Base-by-base conservation (phyloP, 2,329 filamentous ascomycete species). In the Xylariaceae sp. region DNA sequence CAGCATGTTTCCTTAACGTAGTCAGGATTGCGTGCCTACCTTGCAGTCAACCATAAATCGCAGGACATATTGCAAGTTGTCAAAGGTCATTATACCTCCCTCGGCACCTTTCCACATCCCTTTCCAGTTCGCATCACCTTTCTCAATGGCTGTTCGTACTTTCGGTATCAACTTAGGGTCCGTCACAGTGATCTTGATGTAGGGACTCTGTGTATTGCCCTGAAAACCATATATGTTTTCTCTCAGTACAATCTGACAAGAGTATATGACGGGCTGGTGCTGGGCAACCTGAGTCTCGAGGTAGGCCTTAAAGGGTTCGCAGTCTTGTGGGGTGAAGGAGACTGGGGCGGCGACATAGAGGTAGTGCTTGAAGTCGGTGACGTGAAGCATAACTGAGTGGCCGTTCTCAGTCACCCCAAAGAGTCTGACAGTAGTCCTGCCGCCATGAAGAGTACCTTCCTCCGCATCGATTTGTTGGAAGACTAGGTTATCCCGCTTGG, bases 1-100 rank as follows among this genome's bases (percentile, higher is more conserved):
- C 45, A 70, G 62, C 54, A 54, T 44, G 42, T 26, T 37, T 44
- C n/a, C n/a, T 19, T 18, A 19, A 12, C 5, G 6, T 23, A 7
- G 26, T 29, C 7, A 16, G 7, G 16, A 50, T 12, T 40, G 5
- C 7, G 44, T 2, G 50, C 76, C 65, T 78, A 90, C 88, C 73
- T 93, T 89, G 64, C 90, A 96, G 73, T 99, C 95, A 48, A 99
- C 93, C 95, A 99, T 99, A 75, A 99, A 98, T 49, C 95, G 85
- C 63, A 98, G 76, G 21, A 98, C 86, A 70, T 97, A 99, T 79
- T 96, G 91, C 54, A 99, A 93, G 65, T 89, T 97, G 78, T 99
- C 95, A 67, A 93, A 99, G 0, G 95, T 98, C 73, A 93, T 83
- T 62, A 98, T 86, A 19, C 89, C 89, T 19, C 83, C 84, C 4